These are phyloP conservation scores for Pyrus pyrifolia DNA, from an alignment of 306 rosid species.

Conservation along the genomic window DNA sequence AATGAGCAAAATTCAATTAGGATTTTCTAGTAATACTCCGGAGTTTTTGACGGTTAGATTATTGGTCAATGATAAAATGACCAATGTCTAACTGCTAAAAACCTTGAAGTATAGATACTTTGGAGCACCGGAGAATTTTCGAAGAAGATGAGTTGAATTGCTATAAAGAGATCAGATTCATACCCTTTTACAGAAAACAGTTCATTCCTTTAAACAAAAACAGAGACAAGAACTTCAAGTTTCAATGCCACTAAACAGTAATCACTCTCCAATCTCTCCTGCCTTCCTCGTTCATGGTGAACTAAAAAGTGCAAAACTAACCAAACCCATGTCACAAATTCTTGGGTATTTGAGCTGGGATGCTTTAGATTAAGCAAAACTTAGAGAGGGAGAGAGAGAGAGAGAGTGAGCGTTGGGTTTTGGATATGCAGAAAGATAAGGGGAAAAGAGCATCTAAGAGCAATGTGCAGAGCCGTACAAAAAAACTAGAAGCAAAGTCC, in stretches of 20 bases:
- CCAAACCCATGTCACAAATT: slow-evolving; percentile 11
- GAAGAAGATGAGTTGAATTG: neutral
- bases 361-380: neutral
- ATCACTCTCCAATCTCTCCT: slow-evolving; percentile 1
- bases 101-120: too few relatives aligned
- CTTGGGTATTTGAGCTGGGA: neutral
- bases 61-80: neutral
- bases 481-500: neutral
- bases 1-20: slow-evolving; percentile 11
- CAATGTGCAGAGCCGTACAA: slow-evolving; percentile 14
- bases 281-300: slow-evolving; percentile 20
- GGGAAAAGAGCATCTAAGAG: slow-evolving; percentile 7
- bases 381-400: neutral
- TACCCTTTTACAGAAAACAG: slow-evolving; percentile 28
- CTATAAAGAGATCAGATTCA: slow-evolving; percentile 25
- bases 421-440: slow-evolving; percentile 18
- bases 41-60: neutral
- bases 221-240: neutral
- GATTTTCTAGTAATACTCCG: neutral
- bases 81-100: neutral
- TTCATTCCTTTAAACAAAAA: slow-evolving; percentile 20
- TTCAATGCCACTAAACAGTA: slow-evolving; percentile 17
- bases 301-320: neutral
- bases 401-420: neutral
- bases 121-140: too few relatives aligned